Conservation (phyloP, 2,329 filamentous ascomycete species). For the Xylariomycetidae sp. region DNA sequence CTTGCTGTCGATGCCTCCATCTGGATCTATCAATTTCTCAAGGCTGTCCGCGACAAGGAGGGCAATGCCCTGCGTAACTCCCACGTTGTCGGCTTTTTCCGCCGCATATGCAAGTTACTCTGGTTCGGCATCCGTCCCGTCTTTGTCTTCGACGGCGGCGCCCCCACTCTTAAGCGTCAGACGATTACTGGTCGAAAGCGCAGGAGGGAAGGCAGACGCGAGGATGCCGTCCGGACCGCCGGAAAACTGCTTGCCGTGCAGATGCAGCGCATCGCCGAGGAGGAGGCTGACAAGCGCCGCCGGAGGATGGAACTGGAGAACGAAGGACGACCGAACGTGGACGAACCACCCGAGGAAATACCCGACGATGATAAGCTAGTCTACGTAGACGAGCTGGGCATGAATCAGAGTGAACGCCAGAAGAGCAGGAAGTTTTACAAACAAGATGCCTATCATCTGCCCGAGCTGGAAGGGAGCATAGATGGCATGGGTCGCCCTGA, state of each 20-base stretch:
- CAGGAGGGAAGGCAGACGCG: conserved; percentile 78
- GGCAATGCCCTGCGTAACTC: conserved; percentile 94
- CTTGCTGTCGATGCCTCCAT: conserved; percentile 97
- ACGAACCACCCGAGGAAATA: conserved; percentile 61
- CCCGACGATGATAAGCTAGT: conserved; percentile 67
- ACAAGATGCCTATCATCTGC: conserved; percentile 92
- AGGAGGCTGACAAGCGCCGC: conserved; percentile 67
- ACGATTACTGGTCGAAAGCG: conserved; percentile 77
- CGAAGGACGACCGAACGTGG: conserved; percentile 29
- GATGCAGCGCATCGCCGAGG: conserved; percentile 86
- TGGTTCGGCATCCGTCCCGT: conserved; percentile 96
- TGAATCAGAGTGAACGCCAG: conserved; percentile 71
- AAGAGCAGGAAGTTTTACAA: conserved; percentile 77
- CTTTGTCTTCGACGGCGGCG: conserved; percentile 97
- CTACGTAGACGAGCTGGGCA: conserved; percentile 85
- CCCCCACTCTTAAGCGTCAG: conserved; percentile 83
- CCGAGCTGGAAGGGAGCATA: conserved; percentile 75
- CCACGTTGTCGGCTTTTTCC: conserved; percentile 96
- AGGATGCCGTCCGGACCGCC: conserved; percentile 89
- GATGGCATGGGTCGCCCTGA: conserved; percentile 84
- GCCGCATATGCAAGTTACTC: conserved; percentile 93
- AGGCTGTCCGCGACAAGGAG: conserved; percentile 97
- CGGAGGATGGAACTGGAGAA: conserved; percentile 40
- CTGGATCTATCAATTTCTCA: conserved; percentile 99
- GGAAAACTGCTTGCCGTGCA: conserved; percentile 89